phyloP scores from a whole-genome alignment of 495 filamentous ascomycete genomes.

The Aspergillus conjunctus region DNA sequence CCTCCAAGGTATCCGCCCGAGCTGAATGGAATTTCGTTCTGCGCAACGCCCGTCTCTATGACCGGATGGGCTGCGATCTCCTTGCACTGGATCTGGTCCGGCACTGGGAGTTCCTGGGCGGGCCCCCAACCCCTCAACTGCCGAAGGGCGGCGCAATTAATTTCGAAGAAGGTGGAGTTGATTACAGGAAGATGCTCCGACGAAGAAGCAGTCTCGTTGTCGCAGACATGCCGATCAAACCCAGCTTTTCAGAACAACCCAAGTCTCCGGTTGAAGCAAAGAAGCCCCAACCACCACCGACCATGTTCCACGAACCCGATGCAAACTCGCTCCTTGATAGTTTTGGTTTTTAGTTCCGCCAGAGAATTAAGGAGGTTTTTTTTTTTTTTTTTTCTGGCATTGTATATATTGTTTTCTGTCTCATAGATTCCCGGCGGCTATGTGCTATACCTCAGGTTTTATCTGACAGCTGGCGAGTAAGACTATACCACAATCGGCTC shows the following conservation, averaged over 20 bases:
- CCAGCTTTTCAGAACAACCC: slow-evolving; percentile 13
- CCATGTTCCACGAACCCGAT: slow-evolving; percentile 88
- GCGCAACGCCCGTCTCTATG: slow-evolving; percentile 84
- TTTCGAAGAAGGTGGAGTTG: slow-evolving; percentile 47
- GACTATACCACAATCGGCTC: too few species aligned
- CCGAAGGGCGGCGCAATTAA: slow-evolving; percentile 28
- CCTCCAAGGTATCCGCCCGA: slow-evolving; percentile 74
- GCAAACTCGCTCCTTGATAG: slow-evolving; percentile 77
- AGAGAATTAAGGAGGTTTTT: neutral
- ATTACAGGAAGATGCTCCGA: slow-evolving; percentile 68
- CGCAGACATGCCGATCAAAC: slow-evolving; percentile 65
- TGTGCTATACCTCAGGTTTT: neutral
- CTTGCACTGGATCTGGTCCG: slow-evolving; percentile 80
- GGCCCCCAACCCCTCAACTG: slow-evolving; percentile 34
- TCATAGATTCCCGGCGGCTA: neutral
- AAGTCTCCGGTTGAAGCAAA: slow-evolving; percentile 42
- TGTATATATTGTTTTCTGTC: neutral
- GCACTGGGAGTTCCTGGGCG: slow-evolving; percentile 81
- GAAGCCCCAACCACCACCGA: slow-evolving; percentile 67
- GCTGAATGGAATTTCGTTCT: slow-evolving; percentile 90
- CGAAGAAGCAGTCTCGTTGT: slow-evolving; percentile 78
- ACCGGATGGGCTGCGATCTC: slow-evolving; percentile 95
- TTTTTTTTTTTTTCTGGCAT: neutral
- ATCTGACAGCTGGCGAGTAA: neutral
- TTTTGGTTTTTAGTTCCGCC: slow-evolving; percentile 63